Evolutionary conservation across 2,329 filamentous ascomycete species (phyloP).

Genomic region (Aspergillus candidus): DNA sequence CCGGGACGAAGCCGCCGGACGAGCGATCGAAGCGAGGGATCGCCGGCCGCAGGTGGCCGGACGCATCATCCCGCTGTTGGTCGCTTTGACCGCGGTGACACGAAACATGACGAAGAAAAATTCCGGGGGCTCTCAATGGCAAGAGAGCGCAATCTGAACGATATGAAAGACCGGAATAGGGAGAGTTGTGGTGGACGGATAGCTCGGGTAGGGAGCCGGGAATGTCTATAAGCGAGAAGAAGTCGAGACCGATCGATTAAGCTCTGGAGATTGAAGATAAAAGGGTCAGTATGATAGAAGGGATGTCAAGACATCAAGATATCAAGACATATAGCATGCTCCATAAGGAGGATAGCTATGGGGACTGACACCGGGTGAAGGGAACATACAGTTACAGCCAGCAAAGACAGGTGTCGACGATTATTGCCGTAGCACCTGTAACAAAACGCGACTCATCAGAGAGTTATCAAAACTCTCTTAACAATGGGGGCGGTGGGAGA

Average conservation of each 20-base stretch:
- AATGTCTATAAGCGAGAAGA: no score
- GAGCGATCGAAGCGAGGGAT: conserved; percentile 28
- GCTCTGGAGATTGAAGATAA: neutral
- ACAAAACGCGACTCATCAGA: conserved; percentile 35
- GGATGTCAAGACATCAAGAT: no score
- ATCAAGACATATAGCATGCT: no score
- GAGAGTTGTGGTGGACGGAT: no score
- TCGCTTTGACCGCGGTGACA: conserved; percentile 35
- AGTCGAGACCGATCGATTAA: no score
- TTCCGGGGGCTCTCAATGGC: conserved; percentile 10
- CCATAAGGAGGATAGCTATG: conserved; percentile 15
- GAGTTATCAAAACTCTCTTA: conserved; percentile 29
- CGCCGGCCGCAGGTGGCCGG: conserved; percentile 29
- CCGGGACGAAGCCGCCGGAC: conserved; percentile 21
- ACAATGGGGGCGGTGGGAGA: conserved; percentile 6
- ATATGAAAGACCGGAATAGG: no score
- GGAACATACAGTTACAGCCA: conserved; percentile 1
- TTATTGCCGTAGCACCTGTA: conserved; percentile 37
- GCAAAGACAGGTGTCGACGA: conserved; percentile 36
- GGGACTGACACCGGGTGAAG: conserved; percentile 10
- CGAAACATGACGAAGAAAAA: conserved; percentile 35
- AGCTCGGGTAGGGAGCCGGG: no score
- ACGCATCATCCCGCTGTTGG: conserved; percentile 33
- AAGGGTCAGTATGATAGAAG: neutral
- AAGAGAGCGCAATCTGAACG: no score